phyloP scores from a whole-genome alignment of 257 asterid species.

The Solanum paucissectum region DNA sequence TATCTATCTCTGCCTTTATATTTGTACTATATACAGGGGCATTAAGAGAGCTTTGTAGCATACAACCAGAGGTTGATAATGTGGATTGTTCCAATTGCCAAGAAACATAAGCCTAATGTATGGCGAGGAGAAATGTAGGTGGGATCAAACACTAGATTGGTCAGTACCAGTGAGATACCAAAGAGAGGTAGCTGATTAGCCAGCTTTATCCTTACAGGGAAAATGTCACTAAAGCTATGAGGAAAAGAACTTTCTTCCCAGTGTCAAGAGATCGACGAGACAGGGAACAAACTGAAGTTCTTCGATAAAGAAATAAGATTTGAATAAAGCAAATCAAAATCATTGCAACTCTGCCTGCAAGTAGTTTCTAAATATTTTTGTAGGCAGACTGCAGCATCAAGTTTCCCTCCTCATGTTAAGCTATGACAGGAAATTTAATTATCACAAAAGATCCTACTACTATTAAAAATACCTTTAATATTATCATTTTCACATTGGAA shows the following conservation, averaged over 20 bases:
- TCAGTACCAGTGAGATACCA: not conserved
- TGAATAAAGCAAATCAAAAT: not conserved
- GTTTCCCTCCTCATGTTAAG: not conserved
- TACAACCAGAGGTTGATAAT: not conserved
- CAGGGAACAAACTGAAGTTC: not conserved
- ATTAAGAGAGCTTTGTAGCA: not conserved
- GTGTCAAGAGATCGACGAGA: not conserved
- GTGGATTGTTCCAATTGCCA: not conserved
- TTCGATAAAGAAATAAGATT: not conserved
- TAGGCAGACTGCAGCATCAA: not conserved
- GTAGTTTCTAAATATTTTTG: not conserved
- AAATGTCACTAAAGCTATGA: not conserved
- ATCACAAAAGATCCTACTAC: not conserved
- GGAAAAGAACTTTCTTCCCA: not conserved
- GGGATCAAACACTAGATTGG: not conserved
- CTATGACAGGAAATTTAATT: not conserved
- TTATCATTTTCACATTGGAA: slow-evolving; percentile 46
- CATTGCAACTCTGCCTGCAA: not conserved
- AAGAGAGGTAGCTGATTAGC: not conserved
- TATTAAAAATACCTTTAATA: slow-evolving; percentile 49
- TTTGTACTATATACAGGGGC: not conserved
- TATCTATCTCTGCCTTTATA: no score
- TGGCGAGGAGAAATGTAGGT: not conserved
- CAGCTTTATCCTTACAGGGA: not conserved
- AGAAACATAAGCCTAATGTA: not conserved